These are phyloP conservation scores for Saturnispora hagleri DNA, from an alignment of 805 yeast genomes.

Conservation along the genomic window DNA sequence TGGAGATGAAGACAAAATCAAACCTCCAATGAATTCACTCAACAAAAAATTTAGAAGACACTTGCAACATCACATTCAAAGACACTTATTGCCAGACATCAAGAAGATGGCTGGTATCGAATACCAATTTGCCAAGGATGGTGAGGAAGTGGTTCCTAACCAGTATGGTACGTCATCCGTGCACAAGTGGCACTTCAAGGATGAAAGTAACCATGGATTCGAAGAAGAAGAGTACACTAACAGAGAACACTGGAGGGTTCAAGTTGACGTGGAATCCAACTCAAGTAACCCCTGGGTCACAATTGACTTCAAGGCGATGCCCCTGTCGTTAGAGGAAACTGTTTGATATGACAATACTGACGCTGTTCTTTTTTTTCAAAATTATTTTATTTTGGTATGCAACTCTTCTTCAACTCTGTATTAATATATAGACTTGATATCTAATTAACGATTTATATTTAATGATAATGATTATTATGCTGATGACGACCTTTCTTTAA, in stretches of 20 bases:
- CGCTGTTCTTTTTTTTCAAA: background rate
- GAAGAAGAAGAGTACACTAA: slow-evolving; percentile 34
- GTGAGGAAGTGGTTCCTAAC: slow-evolving; percentile 40
- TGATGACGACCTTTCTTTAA: background rate
- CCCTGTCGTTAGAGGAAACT: background rate
- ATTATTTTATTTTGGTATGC: background rate
- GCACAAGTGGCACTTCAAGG: slow-evolving; percentile 56
- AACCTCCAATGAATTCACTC: slow-evolving; percentile 63
- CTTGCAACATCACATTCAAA: slow-evolving; percentile 65
- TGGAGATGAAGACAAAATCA: slow-evolving; percentile 60
- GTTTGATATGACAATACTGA: background rate
- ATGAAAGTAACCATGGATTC: slow-evolving; percentile 49
- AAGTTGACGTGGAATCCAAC: slow-evolving; percentile 55
- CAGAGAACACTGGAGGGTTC: slow-evolving; percentile 55
- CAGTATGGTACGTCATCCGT: slow-evolving; percentile 34
- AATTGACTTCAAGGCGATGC: slow-evolving; percentile 39
- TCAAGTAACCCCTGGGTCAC: slow-evolving; percentile 58
- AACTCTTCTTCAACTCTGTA: background rate
- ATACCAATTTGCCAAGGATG: slow-evolving; percentile 31
- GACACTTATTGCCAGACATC: slow-evolving; percentile 62
- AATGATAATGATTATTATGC: background rate
- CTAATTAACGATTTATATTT: background rate
- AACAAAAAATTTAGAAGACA: slow-evolving; percentile 65
- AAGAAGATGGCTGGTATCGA: slow-evolving; percentile 49
- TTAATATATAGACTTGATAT: background rate